Base-by-base conservation (phyloP, 257 asterid genomes). In the Eustoma russellianum region DNA sequence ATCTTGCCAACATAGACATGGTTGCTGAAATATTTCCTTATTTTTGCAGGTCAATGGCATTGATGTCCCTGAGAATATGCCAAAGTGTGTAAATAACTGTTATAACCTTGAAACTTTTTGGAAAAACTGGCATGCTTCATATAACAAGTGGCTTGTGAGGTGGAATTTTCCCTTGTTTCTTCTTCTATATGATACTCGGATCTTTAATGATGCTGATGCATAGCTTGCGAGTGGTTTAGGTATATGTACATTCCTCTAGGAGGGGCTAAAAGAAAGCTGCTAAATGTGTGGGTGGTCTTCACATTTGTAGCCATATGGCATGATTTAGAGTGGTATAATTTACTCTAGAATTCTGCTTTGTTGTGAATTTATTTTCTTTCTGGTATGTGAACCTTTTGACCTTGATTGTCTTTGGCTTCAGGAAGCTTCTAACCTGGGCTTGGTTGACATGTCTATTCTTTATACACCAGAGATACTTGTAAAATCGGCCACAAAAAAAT, bases 391-490 rank as follows among this genome's bases (percentile, higher is more conserved):
- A 24, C 30, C 3, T 24, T 24, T 24, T 24, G 30, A 24, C 30
- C 30, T 18, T 62, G 52, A 47, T 72, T 67, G 56, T 61, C 47
- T 56, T 65, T 52, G 52, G 62, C 66, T 74, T 34, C 76, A 91
- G 98, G 98, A 91, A 91, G 69, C 97, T 91, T 74, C 85, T 91
- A 69, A 87, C 96, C n/a, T 91, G 97, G 97, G 95, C 98, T 35
- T 87, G 98, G 98, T 75, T 91, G 81, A 91, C 98, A 13, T 87
- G 98, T 70, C 63, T 85, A 75, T 87, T 91, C 71, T 91, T 87
- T 66, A 70, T 91, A 59, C 98, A 59, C 98, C 98, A 28, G 97
- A 91, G 74, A 82, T 91, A 80, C 75, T 91, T 33, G 76, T 87
- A 48, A 87, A 87, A 72, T 85, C 96, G 41, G 75, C 79, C 15